These are phyloP conservation scores for Gossypium bickii DNA, from an alignment of 345 rosid genomes.

Conservation along the genomic window DNA sequence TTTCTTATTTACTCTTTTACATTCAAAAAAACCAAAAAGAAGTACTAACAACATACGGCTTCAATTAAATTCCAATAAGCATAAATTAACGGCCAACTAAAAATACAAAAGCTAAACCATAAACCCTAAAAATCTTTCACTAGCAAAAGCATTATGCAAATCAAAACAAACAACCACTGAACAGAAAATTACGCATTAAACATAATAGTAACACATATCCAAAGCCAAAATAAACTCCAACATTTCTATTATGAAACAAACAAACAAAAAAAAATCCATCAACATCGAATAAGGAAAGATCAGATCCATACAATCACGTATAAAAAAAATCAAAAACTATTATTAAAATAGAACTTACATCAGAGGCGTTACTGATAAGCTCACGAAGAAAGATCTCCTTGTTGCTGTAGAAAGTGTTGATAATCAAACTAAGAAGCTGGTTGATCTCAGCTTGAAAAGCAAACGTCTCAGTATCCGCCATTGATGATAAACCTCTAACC, in stretches of 20 bases:
- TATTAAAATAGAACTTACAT: constrained; percentile 33
- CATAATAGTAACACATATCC: background rate
- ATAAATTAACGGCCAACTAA: too few relatives aligned
- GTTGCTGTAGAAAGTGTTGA: constrained; percentile 81
- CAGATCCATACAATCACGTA: background rate
- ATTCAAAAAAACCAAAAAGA: background rate
- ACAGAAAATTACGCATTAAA: background rate
- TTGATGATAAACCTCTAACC: background rate
- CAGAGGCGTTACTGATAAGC: constrained; percentile 69
- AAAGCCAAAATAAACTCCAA: background rate
- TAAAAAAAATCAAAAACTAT: background rate
- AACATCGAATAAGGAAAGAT: background rate
- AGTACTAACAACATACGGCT: background rate
- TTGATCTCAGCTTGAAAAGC: constrained; percentile 90
- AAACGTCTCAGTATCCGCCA: constrained; percentile 66
- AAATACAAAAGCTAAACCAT: too few relatives aligned
- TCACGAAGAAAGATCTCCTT: constrained; percentile 92
- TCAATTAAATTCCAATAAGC: too few relatives aligned
- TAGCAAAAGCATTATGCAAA: background rate
- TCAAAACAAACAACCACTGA: background rate
- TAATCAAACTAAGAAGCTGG: constrained; percentile 68
- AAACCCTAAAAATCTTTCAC: background rate
- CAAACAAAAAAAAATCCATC: background rate
- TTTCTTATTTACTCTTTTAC: background rate
- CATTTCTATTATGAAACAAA: background rate